Evolutionary conservation across 768 basidiomycete species (phyloP), one percentile per base, ranked within the genome.

Genomic region (Hericium rajendrae): DNA sequence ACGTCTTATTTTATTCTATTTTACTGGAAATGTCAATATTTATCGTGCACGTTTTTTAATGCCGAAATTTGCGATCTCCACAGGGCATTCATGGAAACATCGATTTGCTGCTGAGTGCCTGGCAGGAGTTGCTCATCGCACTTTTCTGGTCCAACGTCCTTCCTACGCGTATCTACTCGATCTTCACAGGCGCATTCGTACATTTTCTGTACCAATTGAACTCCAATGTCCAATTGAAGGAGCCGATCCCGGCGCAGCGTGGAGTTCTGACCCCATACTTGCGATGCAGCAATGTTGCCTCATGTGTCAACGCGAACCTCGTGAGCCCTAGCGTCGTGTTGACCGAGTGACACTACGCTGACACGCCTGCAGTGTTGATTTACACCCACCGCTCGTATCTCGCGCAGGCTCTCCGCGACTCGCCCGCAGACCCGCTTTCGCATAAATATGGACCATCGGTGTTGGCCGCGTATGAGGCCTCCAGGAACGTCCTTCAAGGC

Each of bases 181-280:
- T 24, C 64, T 81, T 51, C 81, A 84, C 69, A 71, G 72, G 51
- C 74, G 70, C 38, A 77, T 84, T 49, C 77, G 80, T 40, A 73
- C 75, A 32, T 81, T 79, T 61, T 73, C 74, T 0, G 64, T 78
- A 3, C 79, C 81, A 0, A 61, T 65, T 10, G 70, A 78, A 57
- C 66, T 83, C 5, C 74, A 73, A 51, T 70, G 72, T 13, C 77
- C 76, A 10, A 66, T 65, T 41, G 43, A 46, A 57, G 64, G 48
- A 54, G 62, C 68, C 28, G 70, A 73, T 52, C 58, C 68, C 16
- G 67, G 65, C 37, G 59, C 65, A 38, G 62, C 69, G 10, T 80
- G 79, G 80, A 74, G 76, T 20, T 18, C 62, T 32, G 69, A 77
- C 55, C 64, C 72, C 18, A 56, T 64, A 32, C 52, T 54, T 28